Base-by-base conservation (phyloP, 176 grass and related monocot genomes). In the Phoenix roebelenii region DNA sequence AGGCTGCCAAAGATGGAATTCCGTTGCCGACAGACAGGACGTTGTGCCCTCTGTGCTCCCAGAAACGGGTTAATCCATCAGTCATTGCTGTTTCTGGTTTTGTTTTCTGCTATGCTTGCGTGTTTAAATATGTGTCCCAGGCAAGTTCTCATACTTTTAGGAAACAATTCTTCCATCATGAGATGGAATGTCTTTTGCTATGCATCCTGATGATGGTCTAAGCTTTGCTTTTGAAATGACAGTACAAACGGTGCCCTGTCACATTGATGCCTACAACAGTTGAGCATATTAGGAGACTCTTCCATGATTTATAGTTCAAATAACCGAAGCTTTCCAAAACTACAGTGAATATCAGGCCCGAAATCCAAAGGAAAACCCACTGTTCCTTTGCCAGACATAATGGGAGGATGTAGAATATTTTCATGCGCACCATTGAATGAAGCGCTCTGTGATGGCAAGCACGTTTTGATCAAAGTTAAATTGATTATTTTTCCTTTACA, bases 41-140 rank as follows among this genome's bases (percentile, higher is more conserved):
- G 1, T 25, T 92, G 15, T 98, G 93, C 56, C 84, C 87, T 16
- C 66, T 98, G 14, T 98, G 93, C 76, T 85, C 84, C 51, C 87
- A 98, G 67, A 92, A 92, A 58, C 88, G 84, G n/a, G 32, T 50
- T 60, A 92, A 98, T 61, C 87, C 93, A 14, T 98, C 93, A 17
- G 87, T 98, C 79, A 59, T 98, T 66, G 65, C 84, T 23, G 84
- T 81, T 88, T 98, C 93, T 70, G 93, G 93, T 87, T 98, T 98
- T 88, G 93, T 85, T 9, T 98, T 98, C 74, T 98, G 93, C 81
- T 98, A 92, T 76, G 72, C 74, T 71, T 98, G 93, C 77, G 76
- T 98, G 80, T 92, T 88, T 76, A 98, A 98, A 57, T 98, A 83
- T 24, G 78, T 92, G 28, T 88, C 87, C 56, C 87, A 98, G 93